Percentiles rank a stretch among this genome's conserved stretches.
phyloP scores from a whole-genome alignment of 495 filamentous ascomycete species.

The Pseudoneurospora amorphoporcata region DNA sequence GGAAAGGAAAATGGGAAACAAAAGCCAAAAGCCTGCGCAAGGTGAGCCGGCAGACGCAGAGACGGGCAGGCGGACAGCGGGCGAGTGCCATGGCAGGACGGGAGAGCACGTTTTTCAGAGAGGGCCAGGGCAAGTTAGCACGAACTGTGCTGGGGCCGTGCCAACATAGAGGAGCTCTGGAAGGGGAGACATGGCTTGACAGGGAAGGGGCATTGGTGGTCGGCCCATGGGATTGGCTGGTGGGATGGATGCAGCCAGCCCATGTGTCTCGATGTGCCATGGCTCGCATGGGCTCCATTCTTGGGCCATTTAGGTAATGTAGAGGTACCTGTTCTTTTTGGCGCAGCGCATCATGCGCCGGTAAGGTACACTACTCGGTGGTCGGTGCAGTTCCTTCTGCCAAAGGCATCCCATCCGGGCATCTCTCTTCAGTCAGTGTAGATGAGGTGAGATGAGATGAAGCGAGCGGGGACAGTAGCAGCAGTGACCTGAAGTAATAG shows the following conservation, averaged over 20 bases:
- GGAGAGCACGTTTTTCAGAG: slow-evolving; percentile 30
- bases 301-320: neutral
- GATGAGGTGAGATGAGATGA: neutral
- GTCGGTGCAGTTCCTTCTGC: neutral
- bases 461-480: neutral
- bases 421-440: neutral
- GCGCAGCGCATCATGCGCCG: neutral
- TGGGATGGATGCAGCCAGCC: neutral
- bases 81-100: slow-evolving; percentile 12
- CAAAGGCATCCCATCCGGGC: neutral
- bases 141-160: slow-evolving; percentile 2
- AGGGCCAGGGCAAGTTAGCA: slow-evolving; percentile 14
- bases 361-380: neutral
- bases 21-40: slow-evolving; percentile 1
- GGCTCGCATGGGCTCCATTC: neutral
- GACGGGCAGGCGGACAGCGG: slow-evolving; percentile 8
- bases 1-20: neutral
- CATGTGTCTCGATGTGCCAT: neutral
- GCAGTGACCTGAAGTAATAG: neutral
- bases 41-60: slow-evolving; percentile 1
- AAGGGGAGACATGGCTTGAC: neutral
- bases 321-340: neutral
- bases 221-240: neutral
- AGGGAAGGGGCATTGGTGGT: neutral
- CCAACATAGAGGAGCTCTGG: slow-evolving; percentile 4